phyloP scores from a whole-genome alignment of 208 protist genomes.

The Crithidia bombi region DNA sequence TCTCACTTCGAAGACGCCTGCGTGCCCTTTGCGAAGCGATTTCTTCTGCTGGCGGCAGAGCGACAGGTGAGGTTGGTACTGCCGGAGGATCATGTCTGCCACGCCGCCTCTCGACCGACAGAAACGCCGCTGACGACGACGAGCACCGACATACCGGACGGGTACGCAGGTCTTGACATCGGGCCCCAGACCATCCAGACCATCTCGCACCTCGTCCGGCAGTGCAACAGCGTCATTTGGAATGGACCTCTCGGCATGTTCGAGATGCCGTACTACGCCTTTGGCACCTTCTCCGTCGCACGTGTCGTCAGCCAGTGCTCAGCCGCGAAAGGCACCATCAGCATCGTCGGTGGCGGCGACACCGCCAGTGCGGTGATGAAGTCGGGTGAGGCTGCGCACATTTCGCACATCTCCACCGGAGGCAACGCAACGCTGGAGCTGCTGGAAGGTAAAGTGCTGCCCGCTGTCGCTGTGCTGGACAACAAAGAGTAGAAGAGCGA shows the following conservation, averaged over 20 bases:
- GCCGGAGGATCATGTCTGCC: conserved; percentile 96
- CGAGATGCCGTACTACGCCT: conserved; percentile 95
- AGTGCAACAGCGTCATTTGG: conserved; percentile 95
- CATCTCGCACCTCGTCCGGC: conserved; percentile 77
- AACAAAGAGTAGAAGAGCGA: conserved; percentile 70
- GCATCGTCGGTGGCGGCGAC: conserved; percentile 97
- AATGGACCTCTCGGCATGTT: conserved; percentile 98
- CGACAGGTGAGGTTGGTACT: conserved; percentile 96
- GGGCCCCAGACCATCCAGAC: conserved; percentile 89
- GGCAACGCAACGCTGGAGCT: conserved; percentile 99
- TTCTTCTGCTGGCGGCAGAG: conserved; percentile 95
- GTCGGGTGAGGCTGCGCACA: conserved; percentile 85
- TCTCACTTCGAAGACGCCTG: conserved; percentile 95
- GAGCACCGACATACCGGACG: conserved; percentile 71
- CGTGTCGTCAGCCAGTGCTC: conserved; percentile 71
- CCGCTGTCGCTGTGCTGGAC: conserved; percentile 88
- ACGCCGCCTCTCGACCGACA: conserved; percentile 84
- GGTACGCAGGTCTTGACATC: conserved; percentile 95
- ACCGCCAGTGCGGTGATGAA: conserved; percentile 95
- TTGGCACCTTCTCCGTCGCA: conserved; percentile 89
- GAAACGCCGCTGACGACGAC: conserved; percentile 66
- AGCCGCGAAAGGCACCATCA: conserved; percentile 53
- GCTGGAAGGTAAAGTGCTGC: conserved; percentile 96
- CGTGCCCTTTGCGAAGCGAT: conserved; percentile 64
- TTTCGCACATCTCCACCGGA: conserved; percentile 98